Percentiles rank a stretch among this genome's conserved stretches.
Evolutionary conservation across 2,329 filamentous ascomycete species (phyloP).

Genomic region (Fusarium euwallaceae): DNA sequence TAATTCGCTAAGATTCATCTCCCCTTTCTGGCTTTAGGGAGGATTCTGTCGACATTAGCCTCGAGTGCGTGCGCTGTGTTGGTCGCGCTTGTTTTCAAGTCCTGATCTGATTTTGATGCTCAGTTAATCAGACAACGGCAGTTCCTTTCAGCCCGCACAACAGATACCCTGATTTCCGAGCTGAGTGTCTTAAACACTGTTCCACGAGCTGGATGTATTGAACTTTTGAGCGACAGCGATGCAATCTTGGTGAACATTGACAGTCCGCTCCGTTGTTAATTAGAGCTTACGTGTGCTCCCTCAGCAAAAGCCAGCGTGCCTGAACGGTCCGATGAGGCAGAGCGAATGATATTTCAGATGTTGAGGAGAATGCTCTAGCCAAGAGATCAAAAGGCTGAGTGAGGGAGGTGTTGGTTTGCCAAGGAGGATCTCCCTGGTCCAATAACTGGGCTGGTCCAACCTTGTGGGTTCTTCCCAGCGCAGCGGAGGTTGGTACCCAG

Average conservation of each 20-base stretch:
- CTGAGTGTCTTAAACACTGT: constrained; percentile 7
- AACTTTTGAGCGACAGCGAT: neutral
- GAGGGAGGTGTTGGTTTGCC: constrained; percentile 1
- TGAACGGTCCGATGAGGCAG: constrained; percentile 3
- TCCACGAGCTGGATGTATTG: constrained; percentile 10
- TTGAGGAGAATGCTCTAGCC: neutral
- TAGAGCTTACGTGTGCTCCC: constrained; percentile 1
- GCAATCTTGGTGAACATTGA: neutral
- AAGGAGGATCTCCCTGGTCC: constrained; percentile 3
- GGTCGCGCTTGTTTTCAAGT: neutral
- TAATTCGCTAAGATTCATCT: constrained; percentile 5
- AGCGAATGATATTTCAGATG: neutral
- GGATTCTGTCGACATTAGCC: neutral
- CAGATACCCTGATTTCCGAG: constrained; percentile 1
- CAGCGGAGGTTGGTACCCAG: neutral
- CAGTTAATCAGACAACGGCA: neutral
- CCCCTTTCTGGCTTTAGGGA: constrained; percentile 5
- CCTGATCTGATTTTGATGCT: constrained; percentile 9
- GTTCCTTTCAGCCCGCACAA: constrained; percentile 5
- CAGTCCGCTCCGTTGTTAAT: neutral
- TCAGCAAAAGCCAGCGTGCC: neutral
- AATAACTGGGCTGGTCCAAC: constrained; percentile 13
- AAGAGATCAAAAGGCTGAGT: constrained; percentile 9
- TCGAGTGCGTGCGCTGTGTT: neutral
- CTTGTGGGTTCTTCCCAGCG: neutral